Base-by-base conservation (phyloP, 2,329 filamentous ascomycete genomes). In the Ilyonectria mors-panacis region DNA sequence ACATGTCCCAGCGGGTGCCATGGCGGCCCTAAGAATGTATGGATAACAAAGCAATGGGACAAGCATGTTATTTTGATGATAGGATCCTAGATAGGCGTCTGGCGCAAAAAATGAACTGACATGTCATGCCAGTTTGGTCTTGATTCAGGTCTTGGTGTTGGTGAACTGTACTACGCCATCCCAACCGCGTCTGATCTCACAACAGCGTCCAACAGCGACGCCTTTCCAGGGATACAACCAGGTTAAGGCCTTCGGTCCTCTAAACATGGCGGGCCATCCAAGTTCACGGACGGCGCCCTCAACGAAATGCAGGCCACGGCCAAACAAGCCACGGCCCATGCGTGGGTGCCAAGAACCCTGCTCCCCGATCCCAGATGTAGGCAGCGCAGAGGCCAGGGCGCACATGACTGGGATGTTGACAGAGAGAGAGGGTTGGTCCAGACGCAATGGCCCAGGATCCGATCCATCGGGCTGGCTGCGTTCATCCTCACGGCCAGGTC, bases 31-130 rank as follows among this genome's bases (percentile, higher is more conserved):
- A 66, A 70, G 66, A 68, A 68, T 71, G 70, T 70, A 72, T 66
- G 64, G 66, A 70, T 71, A 71, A 68, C 71, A 69, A 69, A 70
- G 55, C 45, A 69, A 70, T 66, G 66, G 73, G 65, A 65, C 69
- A 63, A 75, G 61, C 67, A 73, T 76, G 76, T 72, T 75, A 77
- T 75, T 73, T 76, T 78, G 70, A 79, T 76, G 75, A 78, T 77
- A 75, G 73, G 73, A 74, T 76, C 75, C 67, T 81, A 81, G 79
- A 82, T 81, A 77, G 81, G 83, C 80, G 83, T 82, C 66, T 69
- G 82, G 81, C 79, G 80, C 76, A 81, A 80, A 81, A 81, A 80
- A 79, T 75, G 73, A 79, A 80, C 73, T 75, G 71, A 76, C 69
- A 70, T 71, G 70, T 73, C 75, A 75, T 63, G 73, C 73, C 68